Conservation (phyloP, 1,139 yeast species). For the Saccharomyces hybrid region DNA sequence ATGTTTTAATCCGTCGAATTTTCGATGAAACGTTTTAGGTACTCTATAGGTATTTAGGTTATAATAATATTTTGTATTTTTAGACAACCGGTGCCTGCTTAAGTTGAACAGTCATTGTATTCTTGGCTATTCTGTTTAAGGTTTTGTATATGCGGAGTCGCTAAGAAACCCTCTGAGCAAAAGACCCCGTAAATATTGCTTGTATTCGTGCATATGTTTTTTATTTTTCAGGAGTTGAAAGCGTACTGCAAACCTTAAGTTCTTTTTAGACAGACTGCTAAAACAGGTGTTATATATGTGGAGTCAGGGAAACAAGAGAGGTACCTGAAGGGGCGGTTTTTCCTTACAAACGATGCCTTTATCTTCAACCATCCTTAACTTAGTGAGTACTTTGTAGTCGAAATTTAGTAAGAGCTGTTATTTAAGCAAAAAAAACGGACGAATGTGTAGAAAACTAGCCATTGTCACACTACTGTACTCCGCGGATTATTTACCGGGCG, state of each 20-base stretch:
- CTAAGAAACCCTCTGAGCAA: not conserved
- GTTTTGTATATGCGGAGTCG: not conserved
- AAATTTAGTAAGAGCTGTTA: not conserved
- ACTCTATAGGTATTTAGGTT: slow-evolving; percentile 1
- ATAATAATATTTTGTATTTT: not conserved
- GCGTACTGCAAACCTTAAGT: not conserved
- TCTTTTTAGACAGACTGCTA: not conserved
- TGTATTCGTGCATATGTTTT: not conserved
- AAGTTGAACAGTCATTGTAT: not conserved
- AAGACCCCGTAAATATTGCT: not conserved
- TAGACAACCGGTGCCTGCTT: not conserved
- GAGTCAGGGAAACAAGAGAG: not conserved
- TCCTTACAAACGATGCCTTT: not conserved
- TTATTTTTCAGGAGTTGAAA: not conserved
- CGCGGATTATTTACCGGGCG: slow-evolving; percentile 67
- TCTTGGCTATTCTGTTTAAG: not conserved
- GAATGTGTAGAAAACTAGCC: slow-evolving; percentile 33
- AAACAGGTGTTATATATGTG: not conserved
- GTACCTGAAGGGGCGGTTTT: not conserved
- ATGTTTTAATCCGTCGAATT: not conserved
- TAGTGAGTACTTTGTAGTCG: not conserved
- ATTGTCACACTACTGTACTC: slow-evolving; percentile 61
- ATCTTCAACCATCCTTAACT: not conserved
- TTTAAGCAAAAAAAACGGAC: not conserved
- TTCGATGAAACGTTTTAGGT: not conserved